Evolutionary conservation across 2,329 filamentous ascomycete genomes (phyloP).

Genomic region (Aspergillus ibericus): DNA sequence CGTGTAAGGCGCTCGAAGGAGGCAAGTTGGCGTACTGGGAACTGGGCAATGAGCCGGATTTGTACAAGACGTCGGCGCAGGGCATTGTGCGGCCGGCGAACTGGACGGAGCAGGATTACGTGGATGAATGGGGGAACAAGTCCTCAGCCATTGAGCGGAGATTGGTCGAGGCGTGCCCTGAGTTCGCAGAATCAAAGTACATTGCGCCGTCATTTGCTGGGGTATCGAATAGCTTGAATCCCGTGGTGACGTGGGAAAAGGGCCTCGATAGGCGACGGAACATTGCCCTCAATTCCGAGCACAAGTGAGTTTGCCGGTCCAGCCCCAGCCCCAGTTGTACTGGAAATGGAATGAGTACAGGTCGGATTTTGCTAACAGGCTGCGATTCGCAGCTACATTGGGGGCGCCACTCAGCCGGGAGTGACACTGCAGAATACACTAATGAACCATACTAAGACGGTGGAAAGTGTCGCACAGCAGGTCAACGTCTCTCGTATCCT

Average conservation of each 20-base stretch:
- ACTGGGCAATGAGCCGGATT: constrained; percentile 65
- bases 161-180: not conserved
- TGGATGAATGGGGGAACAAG: constrained; percentile 7
- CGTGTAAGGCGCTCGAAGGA: constrained; percentile 56
- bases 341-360: not conserved
- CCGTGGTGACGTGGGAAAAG: constrained; percentile 7
- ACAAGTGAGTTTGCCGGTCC: not conserved
- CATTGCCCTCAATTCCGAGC: constrained; percentile 5
- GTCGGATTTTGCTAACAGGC: constrained; percentile 39
- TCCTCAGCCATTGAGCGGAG: not conserved
- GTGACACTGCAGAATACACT: constrained; percentile 63
- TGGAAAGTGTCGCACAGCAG: constrained; percentile 17
- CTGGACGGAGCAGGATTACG: constrained; percentile 5
- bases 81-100: constrained; percentile 25
- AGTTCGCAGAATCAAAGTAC: not conserved
- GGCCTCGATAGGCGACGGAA: not conserved
- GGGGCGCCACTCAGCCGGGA: constrained; percentile 58
- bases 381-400: constrained; percentile 57
- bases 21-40: constrained; percentile 59
- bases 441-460: constrained; percentile 62
- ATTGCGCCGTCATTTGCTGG: constrained; percentile 4
- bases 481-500: constrained; percentile 50
- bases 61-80: constrained; percentile 56
- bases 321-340: not conserved
- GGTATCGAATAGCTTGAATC: constrained; percentile 4